These are phyloP conservation scores for Canavalia gladiata DNA, from an alignment of 306 rosid species.

Conservation along the genomic window DNA sequence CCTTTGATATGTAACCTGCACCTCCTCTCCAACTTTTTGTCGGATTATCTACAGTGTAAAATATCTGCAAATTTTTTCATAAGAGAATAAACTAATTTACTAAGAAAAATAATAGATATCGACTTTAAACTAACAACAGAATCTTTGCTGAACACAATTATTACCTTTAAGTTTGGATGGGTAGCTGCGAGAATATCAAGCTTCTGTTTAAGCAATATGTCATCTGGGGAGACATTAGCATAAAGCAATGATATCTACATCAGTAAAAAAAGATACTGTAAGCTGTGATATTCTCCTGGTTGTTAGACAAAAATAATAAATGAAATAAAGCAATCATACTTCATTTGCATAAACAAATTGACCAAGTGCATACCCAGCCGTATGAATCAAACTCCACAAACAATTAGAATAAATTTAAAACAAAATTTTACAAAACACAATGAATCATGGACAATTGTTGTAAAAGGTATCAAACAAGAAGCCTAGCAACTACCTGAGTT, in stretches of 20 bases:
- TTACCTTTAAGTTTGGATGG: conserved; percentile 94
- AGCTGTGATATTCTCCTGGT: conserved; percentile 40
- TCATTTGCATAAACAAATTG: conserved; percentile 35
- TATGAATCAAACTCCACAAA: conserved; percentile 34
- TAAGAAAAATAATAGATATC: neutral
- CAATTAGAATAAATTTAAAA: neutral
- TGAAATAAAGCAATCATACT: neutral
- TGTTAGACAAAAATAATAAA: neutral
- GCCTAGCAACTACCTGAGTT: conserved; percentile 73
- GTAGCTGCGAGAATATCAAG: conserved; percentile 80
- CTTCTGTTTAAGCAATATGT: conserved; percentile 93
- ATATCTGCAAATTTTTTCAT: conserved; percentile 62
- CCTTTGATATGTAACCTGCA: conserved; percentile 84
- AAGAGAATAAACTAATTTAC: conserved; percentile 3
- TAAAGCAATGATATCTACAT: conserved; percentile 84
- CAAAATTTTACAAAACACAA: too few relatives aligned
- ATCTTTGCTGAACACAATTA: conserved; percentile 12
- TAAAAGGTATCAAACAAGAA: conserved; percentile 5
- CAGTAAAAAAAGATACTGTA: conserved; percentile 46
- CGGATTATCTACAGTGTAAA: conserved; percentile 87
- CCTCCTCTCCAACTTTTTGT: conserved; percentile 95
- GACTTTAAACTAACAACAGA: conserved; percentile 10
- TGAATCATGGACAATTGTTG: too few relatives aligned
- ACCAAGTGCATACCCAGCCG: conserved; percentile 21
- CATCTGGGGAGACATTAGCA: conserved; percentile 92